Evolutionary conservation across 129 eudicot species (phyloP).

Genomic region (Deinandra increscens): DNA sequence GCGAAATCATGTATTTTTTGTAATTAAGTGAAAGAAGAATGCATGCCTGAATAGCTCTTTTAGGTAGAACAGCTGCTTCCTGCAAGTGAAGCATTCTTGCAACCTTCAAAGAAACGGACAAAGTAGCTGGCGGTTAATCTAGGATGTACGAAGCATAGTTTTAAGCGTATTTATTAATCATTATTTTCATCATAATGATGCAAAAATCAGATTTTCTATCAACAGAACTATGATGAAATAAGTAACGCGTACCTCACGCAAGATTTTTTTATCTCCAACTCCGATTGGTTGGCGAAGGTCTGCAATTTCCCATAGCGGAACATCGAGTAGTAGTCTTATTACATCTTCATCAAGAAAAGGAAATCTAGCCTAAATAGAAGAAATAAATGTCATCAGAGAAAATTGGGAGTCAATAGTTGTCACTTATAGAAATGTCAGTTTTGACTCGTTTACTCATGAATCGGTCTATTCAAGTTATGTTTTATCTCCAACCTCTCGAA

Average conservation of each 20-base stretch:
- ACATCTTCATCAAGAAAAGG: conserved; percentile 96
- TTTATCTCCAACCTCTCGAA: background rate
- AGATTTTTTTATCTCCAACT: conserved; percentile 84
- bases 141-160: background rate
- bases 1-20: background rate
- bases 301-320: conserved; percentile 94
- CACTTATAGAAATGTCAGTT: background rate
- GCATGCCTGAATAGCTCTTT: conserved; percentile 95
- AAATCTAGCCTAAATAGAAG: conserved; percentile 80
- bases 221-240: background rate
- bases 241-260: conserved; percentile 64
- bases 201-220: background rate
- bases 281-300: conserved; percentile 90
- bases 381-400: conserved; percentile 17
- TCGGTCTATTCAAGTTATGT: background rate
- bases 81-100: conserved; percentile 73
- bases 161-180: background rate
- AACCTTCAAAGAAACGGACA: conserved; percentile 46
- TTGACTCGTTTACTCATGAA: background rate
- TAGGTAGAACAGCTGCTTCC: conserved; percentile 83
- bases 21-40: conserved; percentile 7
- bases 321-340: conserved; percentile 63
- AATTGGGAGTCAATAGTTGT: background rate
- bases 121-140: background rate
- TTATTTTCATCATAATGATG: background rate